A percentile compares a stretch with the other conserved stretches of the same genome.
Conservation (phyloP, 805 yeast genomes). For the Pichia nakasei region DNA sequence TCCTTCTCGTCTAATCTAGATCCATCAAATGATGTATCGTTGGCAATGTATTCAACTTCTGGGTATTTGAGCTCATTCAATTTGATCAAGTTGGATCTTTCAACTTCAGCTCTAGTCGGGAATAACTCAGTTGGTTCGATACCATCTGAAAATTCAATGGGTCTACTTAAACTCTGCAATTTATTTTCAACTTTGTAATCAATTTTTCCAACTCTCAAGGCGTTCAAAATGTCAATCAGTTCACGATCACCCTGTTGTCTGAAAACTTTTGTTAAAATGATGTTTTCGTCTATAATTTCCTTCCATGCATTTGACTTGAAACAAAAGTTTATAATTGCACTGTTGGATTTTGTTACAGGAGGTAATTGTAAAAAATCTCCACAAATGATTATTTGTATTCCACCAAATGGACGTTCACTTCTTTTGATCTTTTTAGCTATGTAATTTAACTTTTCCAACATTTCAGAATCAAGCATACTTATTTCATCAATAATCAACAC, state of each 20-base stretch:
- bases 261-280: conserved; percentile 70
- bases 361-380: conserved; percentile 98
- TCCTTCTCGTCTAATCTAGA: conserved; percentile 8
- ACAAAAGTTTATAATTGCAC: conserved; percentile 43
- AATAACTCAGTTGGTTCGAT: conserved; percentile 83
- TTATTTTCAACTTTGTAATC: conserved; percentile 37
- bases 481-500: conserved; percentile 86
- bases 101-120: conserved; percentile 83
- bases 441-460: conserved; percentile 65
- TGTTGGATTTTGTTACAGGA: conserved; percentile 53
- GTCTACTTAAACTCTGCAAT: conserved; percentile 49
- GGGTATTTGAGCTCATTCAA: conserved; percentile 42
- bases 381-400: conserved; percentile 77
- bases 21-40: conserved; percentile 25
- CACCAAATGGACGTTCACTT: conserved; percentile 71
- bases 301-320: conserved; percentile 73
- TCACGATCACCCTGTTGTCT: conserved; percentile 77
- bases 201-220: conserved; percentile 66
- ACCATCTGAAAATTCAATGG: conserved; percentile 56
- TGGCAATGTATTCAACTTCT: conserved; percentile 34
- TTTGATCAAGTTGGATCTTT: conserved; percentile 53
- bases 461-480: conserved; percentile 81
- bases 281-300: conserved; percentile 50
- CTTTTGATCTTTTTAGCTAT: conserved; percentile 53
- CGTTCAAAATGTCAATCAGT: conserved; percentile 71